Evolutionary conservation across 257 asterid species (phyloP).

Genomic region (Pogostemon cablin): DNA sequence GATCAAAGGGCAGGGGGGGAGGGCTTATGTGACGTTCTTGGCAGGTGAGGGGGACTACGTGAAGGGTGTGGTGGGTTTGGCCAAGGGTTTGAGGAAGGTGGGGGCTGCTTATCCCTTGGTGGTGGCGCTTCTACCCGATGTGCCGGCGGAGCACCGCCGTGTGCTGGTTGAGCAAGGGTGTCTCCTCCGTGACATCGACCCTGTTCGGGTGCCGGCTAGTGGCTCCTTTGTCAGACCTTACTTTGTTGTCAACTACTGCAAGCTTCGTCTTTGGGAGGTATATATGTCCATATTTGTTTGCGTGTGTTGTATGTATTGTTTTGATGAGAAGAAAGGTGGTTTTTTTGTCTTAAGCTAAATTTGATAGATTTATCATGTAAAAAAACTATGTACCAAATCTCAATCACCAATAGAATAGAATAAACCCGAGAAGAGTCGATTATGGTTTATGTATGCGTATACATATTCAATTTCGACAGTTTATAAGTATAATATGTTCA

Average conservation of each 20-base stretch:
- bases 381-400: too few species aligned
- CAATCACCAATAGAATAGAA: too few species aligned
- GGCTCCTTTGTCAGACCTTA: constrained; percentile 44
- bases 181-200: constrained; percentile 46
- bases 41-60: constrained; percentile 57
- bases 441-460: too few species aligned
- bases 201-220: constrained; percentile 34
- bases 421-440: too few species aligned
- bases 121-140: constrained; percentile 65
- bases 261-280: constrained; percentile 63
- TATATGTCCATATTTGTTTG: background rate
- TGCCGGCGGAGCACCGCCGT: constrained; percentile 59
- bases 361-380: too few species aligned
- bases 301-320: background rate
- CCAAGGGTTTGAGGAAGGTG: constrained; percentile 57
- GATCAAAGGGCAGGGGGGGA: background rate
- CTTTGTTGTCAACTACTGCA: constrained; percentile 50
- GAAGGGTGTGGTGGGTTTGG: constrained; percentile 53
- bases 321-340: too few species aligned
- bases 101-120: constrained; percentile 48
- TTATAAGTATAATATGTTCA: too few species aligned
- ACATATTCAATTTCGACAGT: too few species aligned
- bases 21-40: constrained; percentile 56
- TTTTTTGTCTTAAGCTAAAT: too few species aligned
- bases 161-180: constrained; percentile 53